These are phyloP conservation scores for Rutidosis leptorrhynchoides DNA, from an alignment of 129 eudicot species.

Conservation along the genomic window DNA sequence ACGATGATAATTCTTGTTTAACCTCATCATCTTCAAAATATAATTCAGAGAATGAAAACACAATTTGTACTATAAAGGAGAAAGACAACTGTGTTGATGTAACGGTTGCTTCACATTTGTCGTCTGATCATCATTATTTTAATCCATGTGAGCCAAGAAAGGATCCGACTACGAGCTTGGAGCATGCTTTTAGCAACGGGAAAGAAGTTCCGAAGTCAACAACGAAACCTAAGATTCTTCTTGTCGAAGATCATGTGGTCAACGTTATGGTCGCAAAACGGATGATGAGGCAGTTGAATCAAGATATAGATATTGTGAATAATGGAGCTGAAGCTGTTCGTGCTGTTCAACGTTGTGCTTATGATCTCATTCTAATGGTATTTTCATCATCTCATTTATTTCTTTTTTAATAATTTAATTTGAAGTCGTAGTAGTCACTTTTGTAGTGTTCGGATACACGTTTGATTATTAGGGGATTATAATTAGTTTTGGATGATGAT, in stretches of 20 bases:
- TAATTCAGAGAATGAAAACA: constrained; percentile 30
- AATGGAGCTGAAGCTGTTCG: constrained; percentile 92
- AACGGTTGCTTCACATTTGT: constrained; percentile 8
- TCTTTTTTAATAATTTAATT: not conserved
- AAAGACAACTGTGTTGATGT: constrained; percentile 21
- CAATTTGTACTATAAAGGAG: constrained; percentile 21
- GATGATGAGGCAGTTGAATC: constrained; percentile 90
- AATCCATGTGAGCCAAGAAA: constrained; percentile 13
- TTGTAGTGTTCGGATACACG: not conserved
- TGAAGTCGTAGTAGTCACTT: not conserved
- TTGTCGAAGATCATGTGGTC: constrained; percentile 85
- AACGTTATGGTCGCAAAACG: constrained; percentile 75
- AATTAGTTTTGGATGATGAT: not conserved
- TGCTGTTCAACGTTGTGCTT: constrained; percentile 56
- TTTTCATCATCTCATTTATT: not conserved
- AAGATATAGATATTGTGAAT: constrained; percentile 74
- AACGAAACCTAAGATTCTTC: constrained; percentile 73
- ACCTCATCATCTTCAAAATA: constrained; percentile 34
- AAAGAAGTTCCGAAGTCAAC: constrained; percentile 28
- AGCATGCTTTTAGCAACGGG: constrained; percentile 41
- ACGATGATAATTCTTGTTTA: constrained; percentile 31
- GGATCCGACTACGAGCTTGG: constrained; percentile 33
- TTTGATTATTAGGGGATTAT: not conserved
- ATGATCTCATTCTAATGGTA: constrained; percentile 87
- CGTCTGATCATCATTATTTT: constrained; percentile 20